These are phyloP conservation scores for Exsudoporus frostii DNA, from an alignment of 768 basidiomycete genomes.

Conservation along the genomic window DNA sequence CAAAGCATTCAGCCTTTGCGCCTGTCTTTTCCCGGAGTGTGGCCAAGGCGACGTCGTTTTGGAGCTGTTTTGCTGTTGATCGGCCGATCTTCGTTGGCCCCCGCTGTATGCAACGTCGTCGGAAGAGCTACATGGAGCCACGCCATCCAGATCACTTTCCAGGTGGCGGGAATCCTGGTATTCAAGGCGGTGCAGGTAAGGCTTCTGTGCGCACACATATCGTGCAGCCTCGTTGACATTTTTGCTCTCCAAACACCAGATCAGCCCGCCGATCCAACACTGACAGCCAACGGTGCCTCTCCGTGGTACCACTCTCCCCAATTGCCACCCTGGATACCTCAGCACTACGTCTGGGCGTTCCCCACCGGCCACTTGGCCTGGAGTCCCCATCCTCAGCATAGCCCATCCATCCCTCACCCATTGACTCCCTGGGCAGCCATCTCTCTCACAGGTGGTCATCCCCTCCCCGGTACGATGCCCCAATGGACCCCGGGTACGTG, in stretches of 20 bases:
- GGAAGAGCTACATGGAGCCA: conserved; percentile 2
- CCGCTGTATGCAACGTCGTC: conserved; percentile 5
- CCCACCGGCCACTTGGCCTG: conserved; percentile 26
- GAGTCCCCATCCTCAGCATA: conserved; percentile 23
- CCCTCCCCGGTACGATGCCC: conserved; percentile 23
- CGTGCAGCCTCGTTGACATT: conserved; percentile 1
- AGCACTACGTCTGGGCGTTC: conserved; percentile 24
- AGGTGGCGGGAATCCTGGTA: conserved; percentile 18
- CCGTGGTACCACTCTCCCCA: neutral
- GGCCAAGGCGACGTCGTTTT: neutral
- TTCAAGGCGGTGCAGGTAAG: conserved; percentile 20
- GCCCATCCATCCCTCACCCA: conserved; percentile 1
- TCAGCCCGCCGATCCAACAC: neutral
- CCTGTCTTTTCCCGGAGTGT: conserved; percentile 18
- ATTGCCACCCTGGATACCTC: conserved; percentile 18
- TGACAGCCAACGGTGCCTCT: neutral
- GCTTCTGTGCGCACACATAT: neutral
- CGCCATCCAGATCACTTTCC: conserved; percentile 15
- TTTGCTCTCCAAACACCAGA: conserved; percentile 5
- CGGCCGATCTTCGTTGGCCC: conserved; percentile 17
- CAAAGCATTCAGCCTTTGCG: conserved; percentile 14
- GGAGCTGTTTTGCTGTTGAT: neutral
- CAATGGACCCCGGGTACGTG: conserved; percentile 28
- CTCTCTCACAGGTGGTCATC: conserved; percentile 20
- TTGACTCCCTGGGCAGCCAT: conserved; percentile 16